A percentile compares a stretch with the other conserved stretches of the same genome.
These are phyloP conservation scores for Gyromitra esculenta DNA, from an alignment of 2,329 filamentous ascomycete species.

Conservation along the genomic window DNA sequence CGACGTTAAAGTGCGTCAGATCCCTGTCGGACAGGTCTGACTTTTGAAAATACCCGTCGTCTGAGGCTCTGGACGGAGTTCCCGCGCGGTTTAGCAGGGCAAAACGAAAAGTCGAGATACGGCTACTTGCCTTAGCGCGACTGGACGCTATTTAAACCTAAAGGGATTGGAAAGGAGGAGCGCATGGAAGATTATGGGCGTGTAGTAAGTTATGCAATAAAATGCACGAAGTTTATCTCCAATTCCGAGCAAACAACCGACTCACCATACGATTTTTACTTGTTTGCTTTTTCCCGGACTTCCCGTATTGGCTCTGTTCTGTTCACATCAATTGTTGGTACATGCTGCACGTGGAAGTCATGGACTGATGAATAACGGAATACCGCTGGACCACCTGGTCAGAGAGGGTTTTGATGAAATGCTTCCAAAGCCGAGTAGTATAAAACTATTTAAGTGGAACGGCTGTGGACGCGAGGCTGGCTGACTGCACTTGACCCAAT, in stretches of 20 bases:
- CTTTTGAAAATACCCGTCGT: slow-evolving; percentile 14
- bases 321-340: neutral
- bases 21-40: slow-evolving; percentile 17
- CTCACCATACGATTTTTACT: slow-evolving; percentile 3
- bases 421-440: slow-evolving; percentile 20
- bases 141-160: slow-evolving; percentile 1
- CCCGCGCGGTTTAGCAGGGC: slow-evolving; percentile 9
- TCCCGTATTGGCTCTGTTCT: slow-evolving; percentile 3
- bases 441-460: neutral
- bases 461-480: slow-evolving; percentile 16
- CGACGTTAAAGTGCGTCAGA: slow-evolving; percentile 3
- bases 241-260: slow-evolving; percentile 27
- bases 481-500: slow-evolving; percentile 33
- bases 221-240: slow-evolving; percentile 19
- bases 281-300: slow-evolving; percentile 1
- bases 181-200: neutral
- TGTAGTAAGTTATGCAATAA: slow-evolving; percentile 11
- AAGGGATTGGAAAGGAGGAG: neutral
- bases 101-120: slow-evolving; percentile 21
- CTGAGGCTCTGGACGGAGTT: slow-evolving; percentile 9
- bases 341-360: slow-evolving; percentile 19
- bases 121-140: slow-evolving; percentile 7
- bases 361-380: slow-evolving; percentile 17
- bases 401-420: slow-evolving; percentile 12
- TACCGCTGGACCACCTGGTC: slow-evolving; percentile 8